Conservation (phyloP, 2,329 filamentous ascomycete species). For the Fusarium fujikuroi region DNA sequence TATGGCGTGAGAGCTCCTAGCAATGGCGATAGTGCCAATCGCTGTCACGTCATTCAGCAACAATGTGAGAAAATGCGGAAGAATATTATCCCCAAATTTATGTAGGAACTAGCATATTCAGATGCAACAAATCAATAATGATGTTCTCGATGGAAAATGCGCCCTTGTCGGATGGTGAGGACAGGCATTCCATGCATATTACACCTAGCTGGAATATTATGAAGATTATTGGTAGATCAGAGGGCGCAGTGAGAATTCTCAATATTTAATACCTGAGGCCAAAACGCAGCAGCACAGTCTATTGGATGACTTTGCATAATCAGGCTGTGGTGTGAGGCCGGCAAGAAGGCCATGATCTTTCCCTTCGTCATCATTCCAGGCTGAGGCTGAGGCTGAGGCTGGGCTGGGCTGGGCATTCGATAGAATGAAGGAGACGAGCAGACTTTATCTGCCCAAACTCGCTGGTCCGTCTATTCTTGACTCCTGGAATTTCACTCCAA, state of each 20-base stretch:
- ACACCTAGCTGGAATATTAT: not conserved
- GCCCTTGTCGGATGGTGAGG: not conserved
- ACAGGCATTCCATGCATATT: no score
- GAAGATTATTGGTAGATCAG: not conserved
- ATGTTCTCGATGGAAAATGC: not conserved
- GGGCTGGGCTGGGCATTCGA: no score
- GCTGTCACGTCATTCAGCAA: not conserved
- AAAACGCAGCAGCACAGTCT: not conserved
- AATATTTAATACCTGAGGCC: not conserved
- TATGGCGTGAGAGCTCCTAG: constrained; percentile 1
- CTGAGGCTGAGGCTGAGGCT: not conserved
- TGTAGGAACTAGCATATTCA: accelerated
- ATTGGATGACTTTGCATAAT: not conserved
- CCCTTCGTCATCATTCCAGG: not conserved
- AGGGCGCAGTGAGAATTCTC: not conserved
- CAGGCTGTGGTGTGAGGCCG: not conserved
- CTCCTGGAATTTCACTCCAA: accelerated
- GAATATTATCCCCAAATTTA: not conserved
- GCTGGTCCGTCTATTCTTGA: not conserved
- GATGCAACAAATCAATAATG: not conserved
- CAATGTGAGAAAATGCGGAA: not conserved
- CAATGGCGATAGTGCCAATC: not conserved
- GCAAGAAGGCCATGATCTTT: not conserved
- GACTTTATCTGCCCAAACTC: no score
- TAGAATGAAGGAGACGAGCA: no score